These are phyloP conservation scores for Scedosporium boydii DNA, from an alignment of 2,329 filamentous ascomycete species.

Conservation along the genomic window DNA sequence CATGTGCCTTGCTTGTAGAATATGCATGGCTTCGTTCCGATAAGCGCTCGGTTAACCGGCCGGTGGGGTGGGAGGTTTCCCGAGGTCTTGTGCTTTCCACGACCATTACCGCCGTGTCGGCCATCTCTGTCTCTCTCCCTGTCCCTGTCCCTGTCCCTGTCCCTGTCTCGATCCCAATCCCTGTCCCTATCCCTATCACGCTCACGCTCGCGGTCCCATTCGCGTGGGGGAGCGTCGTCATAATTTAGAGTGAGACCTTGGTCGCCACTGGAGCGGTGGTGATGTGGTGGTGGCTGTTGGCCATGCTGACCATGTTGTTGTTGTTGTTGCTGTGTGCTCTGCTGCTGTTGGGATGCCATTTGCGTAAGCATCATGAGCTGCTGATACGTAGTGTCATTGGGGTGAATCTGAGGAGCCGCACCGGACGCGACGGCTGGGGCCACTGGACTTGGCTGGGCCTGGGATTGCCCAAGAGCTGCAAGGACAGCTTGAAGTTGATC, in stretches of 20 bases:
- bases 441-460: conserved; percentile 12
- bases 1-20: conserved; percentile 66
- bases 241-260: background rate
- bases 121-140: conserved; percentile 22
- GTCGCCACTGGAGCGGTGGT: background rate
- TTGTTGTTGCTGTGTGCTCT: conserved; percentile 9
- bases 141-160: conserved; percentile 25
- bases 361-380: conserved; percentile 29
- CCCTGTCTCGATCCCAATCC: conserved; percentile 18
- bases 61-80: conserved; percentile 30
- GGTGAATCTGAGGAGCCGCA: conserved; percentile 19
- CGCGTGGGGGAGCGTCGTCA: conserved; percentile 7
- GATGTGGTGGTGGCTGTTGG: background rate
- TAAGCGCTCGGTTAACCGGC: conserved; percentile 44
- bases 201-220: conserved; percentile 13
- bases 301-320: conserved; percentile 11
- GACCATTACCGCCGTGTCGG: conserved; percentile 11
- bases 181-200: conserved; percentile 18
- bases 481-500: conserved; percentile 33
- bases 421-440: conserved; percentile 11
- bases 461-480: conserved; percentile 30
- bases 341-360: conserved; percentile 23
- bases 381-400: conserved; percentile 30
- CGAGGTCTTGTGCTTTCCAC: conserved; percentile 18
- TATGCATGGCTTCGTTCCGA: conserved; percentile 58